These are phyloP conservation scores for Plantago elongata DNA, from an alignment of 257 asterid genomes.

Conservation along the genomic window DNA sequence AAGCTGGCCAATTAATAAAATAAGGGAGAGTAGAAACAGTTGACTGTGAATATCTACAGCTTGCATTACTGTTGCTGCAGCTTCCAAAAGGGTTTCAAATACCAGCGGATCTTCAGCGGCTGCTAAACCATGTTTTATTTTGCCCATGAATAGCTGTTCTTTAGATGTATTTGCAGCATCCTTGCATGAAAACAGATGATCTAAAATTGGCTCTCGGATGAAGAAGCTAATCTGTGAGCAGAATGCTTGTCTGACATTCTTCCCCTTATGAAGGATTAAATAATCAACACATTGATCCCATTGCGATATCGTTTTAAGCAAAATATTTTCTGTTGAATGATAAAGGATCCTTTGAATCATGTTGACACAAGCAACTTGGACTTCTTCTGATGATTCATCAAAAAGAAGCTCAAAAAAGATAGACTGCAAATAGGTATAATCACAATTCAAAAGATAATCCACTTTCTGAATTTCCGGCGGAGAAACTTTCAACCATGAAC, in stretches of 20 bases:
- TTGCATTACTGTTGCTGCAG: conserved; percentile 72
- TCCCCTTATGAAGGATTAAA: conserved; percentile 65
- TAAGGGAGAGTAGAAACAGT: conserved; percentile 67
- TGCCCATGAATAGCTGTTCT: conserved; percentile 81
- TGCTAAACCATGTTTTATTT: conserved; percentile 76
- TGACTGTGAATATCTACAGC: conserved; percentile 61
- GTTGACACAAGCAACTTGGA: conserved; percentile 78
- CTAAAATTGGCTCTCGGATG: conserved; percentile 62
- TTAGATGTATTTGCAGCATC: conserved; percentile 54
- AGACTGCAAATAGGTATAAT: conserved; percentile 56
- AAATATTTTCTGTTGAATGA: conserved; percentile 60
- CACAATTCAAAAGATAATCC: conserved; percentile 34
- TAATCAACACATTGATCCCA: conserved; percentile 73
- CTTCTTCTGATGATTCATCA: conserved; percentile 75
- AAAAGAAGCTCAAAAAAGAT: conserved; percentile 64
- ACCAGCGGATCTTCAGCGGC: conserved; percentile 72
- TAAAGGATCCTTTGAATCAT: conserved; percentile 63
- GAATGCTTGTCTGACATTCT: conserved; percentile 75
- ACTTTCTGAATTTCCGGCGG: conserved; percentile 29
- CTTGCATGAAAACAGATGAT: conserved; percentile 41
- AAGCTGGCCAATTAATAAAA: conserved; percentile 77
- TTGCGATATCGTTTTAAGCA: conserved; percentile 57
- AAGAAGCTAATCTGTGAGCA: conserved; percentile 67
- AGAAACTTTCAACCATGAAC: conserved; percentile 32
- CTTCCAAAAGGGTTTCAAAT: conserved; percentile 74